Evolutionary conservation across 805 yeast species (phyloP), one percentile per base, ranked within the genome.

Genomic region (Deakozyma indianensis): DNA sequence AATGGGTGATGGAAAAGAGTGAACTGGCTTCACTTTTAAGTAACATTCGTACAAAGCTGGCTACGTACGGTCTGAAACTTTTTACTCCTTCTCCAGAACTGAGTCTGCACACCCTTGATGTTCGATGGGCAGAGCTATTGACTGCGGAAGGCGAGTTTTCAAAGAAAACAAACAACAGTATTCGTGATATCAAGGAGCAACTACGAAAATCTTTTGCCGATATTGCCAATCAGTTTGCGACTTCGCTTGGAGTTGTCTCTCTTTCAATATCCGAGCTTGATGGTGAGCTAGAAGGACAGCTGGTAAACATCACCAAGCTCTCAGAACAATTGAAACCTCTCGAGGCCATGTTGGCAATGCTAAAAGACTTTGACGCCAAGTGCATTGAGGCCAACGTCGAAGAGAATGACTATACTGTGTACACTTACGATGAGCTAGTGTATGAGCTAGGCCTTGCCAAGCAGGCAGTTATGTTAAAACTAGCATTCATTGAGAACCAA

Each of bases 401-500:
- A 41, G 69, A 63, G 43, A 64, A 64, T 47, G 67, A 62, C 45
- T 56, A 58, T 45, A 64, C 64, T 1, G 57, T 58, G 2, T 61
- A 56, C 45, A 54, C 66, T 7, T 58, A 59, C 43, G 63, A 61
- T 14, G 73, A 68, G 44, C 58, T 69, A 7, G 65, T 58, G 32
- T 63, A 58, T 47, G 66, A 68, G 49, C 57, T 65, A 11, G 58
- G 52, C 4, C 56, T 68, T 23, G 61, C 69, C n/a, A 57, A 60
- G 43, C 59, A 61, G 7, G 54, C 66, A 14, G 60, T 70, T 15
- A 56, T 59, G 21, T 67, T 65, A 48, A 67, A 67, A 46, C 56
- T 69, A 41, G 56, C 65, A 35, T 69, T 70, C 50, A 59, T 71
- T 20, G 72, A 70, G 46, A 55, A 56, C 43, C 73, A 70, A 49